These are phyloP conservation scores for Ceratocystis alfenasii DNA, from an alignment of 2,329 filamentous ascomycete species.

Conservation along the genomic window DNA sequence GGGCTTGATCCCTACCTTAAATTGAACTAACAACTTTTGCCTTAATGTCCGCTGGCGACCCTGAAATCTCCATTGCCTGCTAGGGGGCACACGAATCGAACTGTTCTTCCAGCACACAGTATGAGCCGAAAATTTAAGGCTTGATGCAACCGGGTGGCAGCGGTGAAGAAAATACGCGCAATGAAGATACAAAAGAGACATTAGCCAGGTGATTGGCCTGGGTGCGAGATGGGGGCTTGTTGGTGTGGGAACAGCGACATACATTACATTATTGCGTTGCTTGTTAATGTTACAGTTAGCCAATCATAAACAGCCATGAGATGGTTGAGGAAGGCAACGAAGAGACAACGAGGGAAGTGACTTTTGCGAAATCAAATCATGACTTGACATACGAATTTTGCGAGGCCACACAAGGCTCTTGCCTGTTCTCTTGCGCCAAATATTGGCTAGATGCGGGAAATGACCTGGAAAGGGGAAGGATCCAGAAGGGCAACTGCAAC, in stretches of 20 bases:
- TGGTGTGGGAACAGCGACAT: neutral
- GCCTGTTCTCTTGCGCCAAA: neutral
- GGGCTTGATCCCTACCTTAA: conserved; percentile 5
- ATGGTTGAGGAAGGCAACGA: neutral
- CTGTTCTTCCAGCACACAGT: neutral
- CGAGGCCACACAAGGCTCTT: neutral
- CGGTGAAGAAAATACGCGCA: conserved; percentile 5
- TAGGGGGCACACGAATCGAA: neutral
- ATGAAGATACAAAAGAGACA: neutral
- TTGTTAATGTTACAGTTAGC: neutral
- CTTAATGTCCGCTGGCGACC: conserved; percentile 9
- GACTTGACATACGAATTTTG: neutral
- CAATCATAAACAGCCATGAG: neutral
- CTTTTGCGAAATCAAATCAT: neutral
- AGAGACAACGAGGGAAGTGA: neutral
- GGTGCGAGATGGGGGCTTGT: neutral
- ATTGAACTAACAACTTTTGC: neutral
- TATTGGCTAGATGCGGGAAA: neutral
- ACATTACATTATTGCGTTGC: neutral
- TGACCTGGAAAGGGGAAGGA: neutral
- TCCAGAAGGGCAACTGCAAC: neutral
- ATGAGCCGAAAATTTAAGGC: neutral
- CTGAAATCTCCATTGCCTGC: conserved; percentile 9
- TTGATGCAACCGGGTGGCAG: neutral
- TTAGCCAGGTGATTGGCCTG: neutral